Evolutionary conservation across 2,329 filamentous ascomycete species (phyloP), one percentile per base, ranked within the genome.

Genomic region (Esteya vermicola): DNA sequence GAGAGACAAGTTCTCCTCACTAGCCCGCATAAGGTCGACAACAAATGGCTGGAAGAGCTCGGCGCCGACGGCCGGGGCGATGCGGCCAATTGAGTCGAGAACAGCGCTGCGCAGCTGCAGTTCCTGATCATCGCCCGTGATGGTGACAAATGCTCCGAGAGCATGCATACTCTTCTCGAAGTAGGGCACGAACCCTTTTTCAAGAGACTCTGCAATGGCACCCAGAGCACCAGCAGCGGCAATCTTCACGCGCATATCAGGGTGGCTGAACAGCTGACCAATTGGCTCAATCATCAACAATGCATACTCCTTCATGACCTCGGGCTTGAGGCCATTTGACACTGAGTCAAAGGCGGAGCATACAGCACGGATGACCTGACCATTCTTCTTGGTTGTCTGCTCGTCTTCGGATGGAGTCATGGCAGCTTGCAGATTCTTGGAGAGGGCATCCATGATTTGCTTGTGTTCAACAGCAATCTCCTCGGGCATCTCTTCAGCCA

Each of bases 401-500:
- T 70, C 69, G 52, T 78, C 75, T 20, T 78, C 62, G 34, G 74
- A 69, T 51, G 79, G 74, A 45, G 73, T 66, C 57, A 77, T 78
- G 33, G 88, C 84, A 46, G 84, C 75, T 54, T 93, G 84, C 43
- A 94, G 74, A 65, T 95, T 95, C 68, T 85, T 81, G 50, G 95
- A 71, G 18, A 96, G 71, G 23, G 85, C 75, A 14, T 82, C 79
- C 55, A 98, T 83, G 46, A 98, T 75, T 42, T 76, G 72, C 49
- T 83, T 78, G 58, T 96, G 91, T 61, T 93, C 80, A 42, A 82
- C 78, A 51, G 78, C 77, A 57, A 96, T 78, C 55, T 93, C 88
- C 51, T 95, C 88, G 6, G 85, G 81, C 48, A 96, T 77, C 55
- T 96, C 89, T 55, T 96, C 91, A 33, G 89, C 88, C 36, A 98